A percentile compares a stretch with the other conserved stretches of the same genome.
These are phyloP conservation scores for Vickermania spadyakhi DNA, from an alignment of 208 protist species.

Conservation along the genomic window DNA sequence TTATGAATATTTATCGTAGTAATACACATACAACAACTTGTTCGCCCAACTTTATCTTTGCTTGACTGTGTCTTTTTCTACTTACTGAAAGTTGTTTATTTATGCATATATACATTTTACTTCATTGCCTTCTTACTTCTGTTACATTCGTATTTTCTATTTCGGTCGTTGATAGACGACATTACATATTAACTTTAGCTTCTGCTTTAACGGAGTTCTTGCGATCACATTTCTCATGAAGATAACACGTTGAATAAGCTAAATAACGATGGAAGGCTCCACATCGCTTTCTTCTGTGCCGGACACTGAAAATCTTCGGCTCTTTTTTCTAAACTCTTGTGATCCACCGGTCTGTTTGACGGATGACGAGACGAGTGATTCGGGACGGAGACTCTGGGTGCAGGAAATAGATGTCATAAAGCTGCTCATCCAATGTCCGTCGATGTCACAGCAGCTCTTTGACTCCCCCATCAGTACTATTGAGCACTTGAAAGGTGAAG, in stretches of 20 bases:
- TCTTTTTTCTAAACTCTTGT: constrained; percentile 53
- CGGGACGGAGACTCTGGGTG: constrained; percentile 32
- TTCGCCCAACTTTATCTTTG: too few relatives aligned
- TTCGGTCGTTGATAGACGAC: too few relatives aligned
- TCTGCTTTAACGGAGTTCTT: too few relatives aligned
- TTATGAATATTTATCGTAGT: constrained; percentile 38
- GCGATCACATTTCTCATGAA: too few relatives aligned
- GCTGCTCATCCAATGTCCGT: constrained; percentile 39
- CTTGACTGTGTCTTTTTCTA: not conserved
- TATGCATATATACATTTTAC: too few relatives aligned
- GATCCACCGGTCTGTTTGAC: constrained; percentile 30
- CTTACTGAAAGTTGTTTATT: not conserved
- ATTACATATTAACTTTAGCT: too few relatives aligned
- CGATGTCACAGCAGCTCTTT: constrained; percentile 33
- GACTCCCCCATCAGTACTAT: constrained; percentile 32
- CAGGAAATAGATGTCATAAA: constrained; percentile 78
- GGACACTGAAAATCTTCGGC: constrained; percentile 9
- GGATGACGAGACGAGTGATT: constrained; percentile 4
- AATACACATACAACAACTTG: too few relatives aligned
- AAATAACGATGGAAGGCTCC: not conserved
- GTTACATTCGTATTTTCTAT: too few relatives aligned
- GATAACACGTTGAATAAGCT: too few relatives aligned
- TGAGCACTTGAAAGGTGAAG: constrained; percentile 24
- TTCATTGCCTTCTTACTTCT: too few relatives aligned
- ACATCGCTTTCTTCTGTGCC: not conserved